Evolutionary conservation across 306 rosid genomes (phyloP).

Genomic region (Oxytropis ochrocephala): DNA sequence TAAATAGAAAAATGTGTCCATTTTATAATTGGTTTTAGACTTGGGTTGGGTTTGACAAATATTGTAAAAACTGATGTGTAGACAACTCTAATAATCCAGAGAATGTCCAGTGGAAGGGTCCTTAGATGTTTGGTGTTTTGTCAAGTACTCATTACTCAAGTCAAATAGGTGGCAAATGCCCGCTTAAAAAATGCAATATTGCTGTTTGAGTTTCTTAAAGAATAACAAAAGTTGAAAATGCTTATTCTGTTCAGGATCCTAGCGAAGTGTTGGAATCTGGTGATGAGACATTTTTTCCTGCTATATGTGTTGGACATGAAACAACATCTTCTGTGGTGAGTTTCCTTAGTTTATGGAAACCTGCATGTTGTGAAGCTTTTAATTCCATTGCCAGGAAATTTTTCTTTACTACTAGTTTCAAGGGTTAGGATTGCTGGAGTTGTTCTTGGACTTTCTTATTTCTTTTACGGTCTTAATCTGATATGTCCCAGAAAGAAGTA

Average conservation of each 20-base stretch:
- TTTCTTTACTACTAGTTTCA: background rate
- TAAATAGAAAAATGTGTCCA: background rate
- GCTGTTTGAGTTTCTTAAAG: background rate
- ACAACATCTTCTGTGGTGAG: constrained; percentile 78
- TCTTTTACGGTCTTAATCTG: background rate
- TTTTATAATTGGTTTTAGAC: background rate
- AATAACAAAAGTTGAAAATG: constrained; percentile 7
- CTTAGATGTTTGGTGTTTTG: background rate
- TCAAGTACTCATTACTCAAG: background rate
- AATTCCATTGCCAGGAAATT: background rate
- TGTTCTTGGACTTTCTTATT: constrained; percentile 2
- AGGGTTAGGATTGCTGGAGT: background rate
- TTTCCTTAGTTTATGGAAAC: constrained; percentile 20
- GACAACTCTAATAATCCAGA: constrained; percentile 1
- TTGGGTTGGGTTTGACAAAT: background rate
- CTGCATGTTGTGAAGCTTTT: constrained; percentile 11
- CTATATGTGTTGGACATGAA: constrained; percentile 62
- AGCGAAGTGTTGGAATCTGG: constrained; percentile 65
- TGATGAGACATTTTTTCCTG: constrained; percentile 87
- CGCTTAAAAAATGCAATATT: background rate
- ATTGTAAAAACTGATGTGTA: background rate
- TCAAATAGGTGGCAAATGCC: constrained; percentile 4
- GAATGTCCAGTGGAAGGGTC: background rate
- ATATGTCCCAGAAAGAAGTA: background rate
- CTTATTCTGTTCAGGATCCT: constrained; percentile 52